Evolutionary conservation across 2,329 filamentous ascomycete genomes (phyloP).

Genomic region (Aspergillus fijiensis): DNA sequence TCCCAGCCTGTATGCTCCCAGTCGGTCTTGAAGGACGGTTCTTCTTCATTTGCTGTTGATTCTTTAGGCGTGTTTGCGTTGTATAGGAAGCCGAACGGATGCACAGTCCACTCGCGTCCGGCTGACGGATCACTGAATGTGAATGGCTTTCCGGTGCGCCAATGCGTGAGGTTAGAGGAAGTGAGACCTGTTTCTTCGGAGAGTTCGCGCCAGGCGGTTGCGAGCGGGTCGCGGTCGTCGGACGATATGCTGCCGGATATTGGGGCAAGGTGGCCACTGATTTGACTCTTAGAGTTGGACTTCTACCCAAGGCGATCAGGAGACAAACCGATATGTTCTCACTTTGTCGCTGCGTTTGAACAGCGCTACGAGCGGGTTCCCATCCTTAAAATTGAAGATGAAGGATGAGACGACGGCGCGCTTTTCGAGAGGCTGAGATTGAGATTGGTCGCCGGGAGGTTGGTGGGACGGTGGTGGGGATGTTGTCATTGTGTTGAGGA

Average conservation of each 20-base stretch:
- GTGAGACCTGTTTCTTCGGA: constrained; percentile 61
- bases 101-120: constrained; percentile 60
- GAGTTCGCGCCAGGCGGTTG: constrained; percentile 63
- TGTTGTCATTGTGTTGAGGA: neutral
- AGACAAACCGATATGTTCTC: constrained; percentile 56
- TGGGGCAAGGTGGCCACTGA: constrained; percentile 56
- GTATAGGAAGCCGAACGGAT: constrained; percentile 59
- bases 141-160: constrained; percentile 60
- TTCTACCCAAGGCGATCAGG: neutral
- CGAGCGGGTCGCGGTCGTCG: constrained; percentile 53
- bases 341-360: constrained; percentile 63
- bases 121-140: constrained; percentile 55
- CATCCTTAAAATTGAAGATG: constrained; percentile 35
- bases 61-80: constrained; percentile 31
- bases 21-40: constrained; percentile 55
- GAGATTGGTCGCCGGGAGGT: constrained; percentile 10
- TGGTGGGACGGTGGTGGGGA: neutral
- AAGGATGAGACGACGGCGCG: constrained; percentile 47
- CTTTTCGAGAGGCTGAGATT: constrained; percentile 21
- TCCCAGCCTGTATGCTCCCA: constrained; percentile 62
- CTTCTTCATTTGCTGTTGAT: constrained; percentile 40
- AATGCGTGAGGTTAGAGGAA: constrained; percentile 47
- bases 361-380: constrained; percentile 54
- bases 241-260: constrained; percentile 62
- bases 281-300: neutral